These are phyloP conservation scores for Scedosporium boydii DNA, from an alignment of 2,329 filamentous ascomycete genomes.

Conservation along the genomic window DNA sequence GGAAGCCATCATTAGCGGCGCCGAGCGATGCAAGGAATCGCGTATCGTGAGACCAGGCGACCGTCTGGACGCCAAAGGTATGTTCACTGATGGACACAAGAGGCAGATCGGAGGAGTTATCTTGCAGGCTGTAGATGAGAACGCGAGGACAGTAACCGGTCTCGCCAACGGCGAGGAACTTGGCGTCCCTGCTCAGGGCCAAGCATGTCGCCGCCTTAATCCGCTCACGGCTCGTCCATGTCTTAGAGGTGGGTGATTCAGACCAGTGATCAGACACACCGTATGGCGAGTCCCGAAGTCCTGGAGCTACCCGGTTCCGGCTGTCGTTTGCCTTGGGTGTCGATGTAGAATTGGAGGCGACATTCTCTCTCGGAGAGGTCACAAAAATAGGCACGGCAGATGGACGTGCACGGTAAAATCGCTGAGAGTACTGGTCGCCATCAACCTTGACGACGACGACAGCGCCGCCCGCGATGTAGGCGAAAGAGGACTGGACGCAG, in stretches of 20 bases:
- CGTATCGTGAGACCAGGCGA: slow-evolving; percentile 84
- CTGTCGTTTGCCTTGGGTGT: slow-evolving; percentile 56
- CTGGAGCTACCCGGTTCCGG: slow-evolving; percentile 42
- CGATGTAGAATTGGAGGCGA: slow-evolving; percentile 39
- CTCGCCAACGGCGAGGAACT: slow-evolving; percentile 85
- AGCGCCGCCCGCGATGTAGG: slow-evolving; percentile 85
- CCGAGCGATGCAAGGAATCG: slow-evolving; percentile 83
- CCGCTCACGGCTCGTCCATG: slow-evolving; percentile 80
- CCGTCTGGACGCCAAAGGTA: slow-evolving; percentile 75
- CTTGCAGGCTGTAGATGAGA: slow-evolving; percentile 77
- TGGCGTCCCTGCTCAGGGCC: slow-evolving; percentile 77
- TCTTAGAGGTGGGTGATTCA: slow-evolving; percentile 59
- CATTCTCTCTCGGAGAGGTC: slow-evolving; percentile 40
- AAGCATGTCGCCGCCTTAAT: slow-evolving; percentile 93
- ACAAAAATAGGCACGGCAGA: slow-evolving; percentile 59
- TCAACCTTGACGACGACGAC: slow-evolving; percentile 82
- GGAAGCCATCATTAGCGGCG: slow-evolving; percentile 81
- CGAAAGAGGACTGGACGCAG: slow-evolving; percentile 67
- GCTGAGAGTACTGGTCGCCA: slow-evolving; percentile 58
- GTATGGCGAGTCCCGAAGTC: slow-evolving; percentile 38
- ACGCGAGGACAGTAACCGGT: slow-evolving; percentile 90
- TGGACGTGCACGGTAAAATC: slow-evolving; percentile 84
- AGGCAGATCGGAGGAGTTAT: slow-evolving; percentile 70
- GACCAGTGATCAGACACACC: slow-evolving; percentile 36
- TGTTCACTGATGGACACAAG: slow-evolving; percentile 84